These are phyloP conservation scores for Echium plantagineum DNA, from an alignment of 257 asterid genomes.

Conservation along the genomic window DNA sequence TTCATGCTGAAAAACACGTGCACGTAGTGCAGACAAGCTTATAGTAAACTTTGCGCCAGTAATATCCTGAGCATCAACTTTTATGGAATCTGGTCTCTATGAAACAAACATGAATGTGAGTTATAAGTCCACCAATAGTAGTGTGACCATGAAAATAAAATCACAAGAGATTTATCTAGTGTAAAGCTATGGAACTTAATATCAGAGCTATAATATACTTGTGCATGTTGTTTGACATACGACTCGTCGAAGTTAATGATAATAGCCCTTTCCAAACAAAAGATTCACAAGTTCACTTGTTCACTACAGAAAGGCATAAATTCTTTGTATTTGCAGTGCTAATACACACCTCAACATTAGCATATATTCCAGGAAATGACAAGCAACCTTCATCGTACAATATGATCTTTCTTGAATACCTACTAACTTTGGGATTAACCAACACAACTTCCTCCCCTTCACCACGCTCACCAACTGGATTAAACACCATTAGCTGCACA, in stretches of 20 bases:
- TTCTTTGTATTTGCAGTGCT: no score
- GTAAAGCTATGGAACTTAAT: neutral
- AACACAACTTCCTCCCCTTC: constrained; percentile 90
- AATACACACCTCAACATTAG: constrained; percentile 54
- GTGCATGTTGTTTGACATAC: no score
- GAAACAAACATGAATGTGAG: constrained; percentile 4
- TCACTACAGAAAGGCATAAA: no score
- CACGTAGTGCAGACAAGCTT: constrained; percentile 64
- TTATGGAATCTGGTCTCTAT: constrained; percentile 85
- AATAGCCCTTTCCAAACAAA: neutral
- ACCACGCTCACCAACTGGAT: constrained; percentile 71
- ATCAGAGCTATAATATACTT: no score
- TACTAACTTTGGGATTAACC: constrained; percentile 58
- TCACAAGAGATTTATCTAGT: neutral
- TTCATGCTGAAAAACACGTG: constrained; percentile 92
- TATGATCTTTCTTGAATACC: constrained; percentile 56
- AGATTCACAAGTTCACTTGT: neutral
- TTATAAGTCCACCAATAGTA: no score
- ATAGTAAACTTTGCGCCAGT: constrained; percentile 55
- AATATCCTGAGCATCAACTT: constrained; percentile 72
- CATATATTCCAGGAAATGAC: constrained; percentile 77
- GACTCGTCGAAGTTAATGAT: neutral
- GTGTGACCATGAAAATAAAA: neutral
- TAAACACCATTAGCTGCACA: constrained; percentile 87
- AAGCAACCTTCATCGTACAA: constrained; percentile 83